Evolutionary conservation across 1,139 yeast genomes (phyloP).

Genomic region (Scheffersomyces stambukii): DNA sequence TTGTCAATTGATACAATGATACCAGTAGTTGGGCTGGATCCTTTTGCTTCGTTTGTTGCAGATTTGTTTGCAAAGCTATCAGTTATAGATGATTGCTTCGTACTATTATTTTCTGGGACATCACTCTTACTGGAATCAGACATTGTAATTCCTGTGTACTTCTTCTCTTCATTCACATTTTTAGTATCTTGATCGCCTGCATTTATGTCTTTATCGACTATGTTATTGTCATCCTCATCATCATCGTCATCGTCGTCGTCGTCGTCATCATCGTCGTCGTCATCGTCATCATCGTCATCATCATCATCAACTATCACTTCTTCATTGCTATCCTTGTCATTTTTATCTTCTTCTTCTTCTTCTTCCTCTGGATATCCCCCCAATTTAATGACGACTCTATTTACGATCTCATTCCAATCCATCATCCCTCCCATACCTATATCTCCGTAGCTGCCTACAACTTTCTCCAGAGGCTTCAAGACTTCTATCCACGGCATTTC

Average conservation of each 20-base stretch:
- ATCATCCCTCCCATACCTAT: slow-evolving; percentile 94
- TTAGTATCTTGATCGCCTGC: slow-evolving; percentile 16
- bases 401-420: slow-evolving; percentile 89
- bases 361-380: slow-evolving; percentile 92
- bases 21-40: too few species aligned
- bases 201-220: slow-evolving; percentile 13
- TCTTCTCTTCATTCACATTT: slow-evolving; percentile 1
- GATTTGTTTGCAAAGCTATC: too few species aligned
- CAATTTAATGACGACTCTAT: slow-evolving; percentile 71
- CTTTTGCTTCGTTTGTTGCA: too few species aligned
- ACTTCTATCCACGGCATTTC: slow-evolving; percentile 92
- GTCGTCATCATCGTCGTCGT: slow-evolving; percentile 46
- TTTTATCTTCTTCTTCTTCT: slow-evolving; percentile 69
- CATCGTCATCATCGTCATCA: slow-evolving; percentile 40
- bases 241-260: slow-evolving; percentile 41
- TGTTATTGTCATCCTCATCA: slow-evolving; percentile 34
- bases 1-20: too few species aligned
- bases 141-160: neutral
- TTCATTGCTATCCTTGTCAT: slow-evolving; percentile 30
- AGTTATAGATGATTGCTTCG: too few species aligned
- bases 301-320: slow-evolving; percentile 34
- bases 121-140: too few species aligned
- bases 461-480: slow-evolving; percentile 87
- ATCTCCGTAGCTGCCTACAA: slow-evolving; percentile 88
- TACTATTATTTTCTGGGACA: too few species aligned